phyloP scores from a whole-genome alignment of 1,284 basidiomycete genomes.

The Lignosus rhinocerotis region DNA sequence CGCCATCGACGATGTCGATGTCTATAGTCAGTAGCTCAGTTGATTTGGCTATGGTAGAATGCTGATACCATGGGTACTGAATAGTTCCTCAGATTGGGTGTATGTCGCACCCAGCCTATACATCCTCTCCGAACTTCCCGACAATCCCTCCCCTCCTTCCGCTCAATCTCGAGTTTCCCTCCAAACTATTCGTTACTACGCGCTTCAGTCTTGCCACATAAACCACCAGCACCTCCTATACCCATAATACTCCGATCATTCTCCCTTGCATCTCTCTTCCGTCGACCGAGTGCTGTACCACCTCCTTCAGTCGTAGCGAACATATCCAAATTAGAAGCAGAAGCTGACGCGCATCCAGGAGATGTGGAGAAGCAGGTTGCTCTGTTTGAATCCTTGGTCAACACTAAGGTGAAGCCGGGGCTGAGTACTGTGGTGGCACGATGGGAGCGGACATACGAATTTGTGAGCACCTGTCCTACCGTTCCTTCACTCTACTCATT shows the following conservation, averaged over 20 bases:
- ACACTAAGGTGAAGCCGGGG: constrained; percentile 63
- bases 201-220: constrained; percentile 4
- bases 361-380: constrained; percentile 68
- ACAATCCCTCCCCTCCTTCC: constrained; percentile 28
- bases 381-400: constrained; percentile 65
- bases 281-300: constrained; percentile 49
- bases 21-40: constrained; percentile 8
- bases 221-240: constrained; percentile 5
- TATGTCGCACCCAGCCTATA: constrained; percentile 32
- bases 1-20: constrained; percentile 21
- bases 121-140: constrained; percentile 24
- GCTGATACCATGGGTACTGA: neutral
- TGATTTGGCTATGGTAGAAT: no score
- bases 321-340: constrained; percentile 70
- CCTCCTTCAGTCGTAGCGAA: constrained; percentile 66
- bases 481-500: constrained; percentile 4
- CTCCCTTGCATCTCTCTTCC: constrained; percentile 55
- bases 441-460: constrained; percentile 81
- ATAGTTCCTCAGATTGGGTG: constrained; percentile 32
- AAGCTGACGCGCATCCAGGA: constrained; percentile 69
- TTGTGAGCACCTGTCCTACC: constrained; percentile 49
- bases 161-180: constrained; percentile 30
- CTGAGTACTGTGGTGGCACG: constrained; percentile 71
- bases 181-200: constrained; percentile 4
- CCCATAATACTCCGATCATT: constrained; percentile 30